Conservation (phyloP, 768 basidiomycete genomes). For the Lentinula guzmanii region DNA sequence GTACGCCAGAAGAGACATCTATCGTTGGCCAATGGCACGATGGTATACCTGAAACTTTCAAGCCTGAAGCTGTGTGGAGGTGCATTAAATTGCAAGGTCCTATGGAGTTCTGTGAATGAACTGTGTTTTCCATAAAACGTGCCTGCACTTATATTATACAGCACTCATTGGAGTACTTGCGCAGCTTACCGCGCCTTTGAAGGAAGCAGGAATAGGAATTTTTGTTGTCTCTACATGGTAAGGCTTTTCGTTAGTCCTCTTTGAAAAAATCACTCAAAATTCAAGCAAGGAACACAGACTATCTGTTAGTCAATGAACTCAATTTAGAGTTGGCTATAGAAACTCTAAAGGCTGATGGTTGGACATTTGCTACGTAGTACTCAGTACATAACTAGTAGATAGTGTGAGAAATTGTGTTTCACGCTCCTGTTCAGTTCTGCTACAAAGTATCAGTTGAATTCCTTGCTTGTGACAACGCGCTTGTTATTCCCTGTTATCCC, state of each 20-base stretch:
- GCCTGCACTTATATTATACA: conserved; percentile 15
- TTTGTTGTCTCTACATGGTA: conserved; percentile 65
- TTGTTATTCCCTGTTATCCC: too few species aligned
- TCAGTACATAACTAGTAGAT: not conserved
- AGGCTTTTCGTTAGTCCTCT: not conserved
- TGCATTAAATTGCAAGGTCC: conserved; percentile 61
- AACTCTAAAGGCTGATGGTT: conserved; percentile 44
- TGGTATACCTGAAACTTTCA: conserved; percentile 27
- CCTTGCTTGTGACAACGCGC: not conserved
- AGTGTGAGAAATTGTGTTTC: not conserved
- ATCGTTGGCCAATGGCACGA: conserved; percentile 41
- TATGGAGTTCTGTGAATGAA: conserved; percentile 53
- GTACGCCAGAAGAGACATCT: conserved; percentile 57
- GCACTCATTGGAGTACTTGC: conserved; percentile 54
- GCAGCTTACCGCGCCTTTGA: conserved; percentile 48
- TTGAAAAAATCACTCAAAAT: not conserved
- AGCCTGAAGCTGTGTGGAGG: conserved; percentile 41
- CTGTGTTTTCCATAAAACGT: not conserved
- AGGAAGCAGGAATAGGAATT: conserved; percentile 43
- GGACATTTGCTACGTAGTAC: conserved; percentile 30
- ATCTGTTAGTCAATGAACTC: conserved; percentile 47
- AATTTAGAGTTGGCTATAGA: conserved; percentile 33
- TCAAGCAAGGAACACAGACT: conserved; percentile 58
- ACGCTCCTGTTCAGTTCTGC: not conserved
- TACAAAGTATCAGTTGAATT: not conserved